Conservation (phyloP, 1,139 yeast genomes). For the Dujonia santamariae region DNA sequence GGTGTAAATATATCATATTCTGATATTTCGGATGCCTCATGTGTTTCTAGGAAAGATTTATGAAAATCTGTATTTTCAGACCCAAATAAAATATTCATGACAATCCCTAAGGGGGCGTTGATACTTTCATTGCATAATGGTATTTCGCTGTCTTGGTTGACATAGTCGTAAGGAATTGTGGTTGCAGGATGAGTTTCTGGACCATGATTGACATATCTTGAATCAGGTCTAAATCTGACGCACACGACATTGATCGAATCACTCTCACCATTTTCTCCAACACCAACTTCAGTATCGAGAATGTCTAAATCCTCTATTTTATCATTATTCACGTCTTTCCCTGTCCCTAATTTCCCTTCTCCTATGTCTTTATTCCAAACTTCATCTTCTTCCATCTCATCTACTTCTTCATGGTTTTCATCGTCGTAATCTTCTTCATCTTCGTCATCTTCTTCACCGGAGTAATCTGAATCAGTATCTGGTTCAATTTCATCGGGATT, state of each 20-base stretch:
- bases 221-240: constrained; percentile 28
- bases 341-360: too few species aligned
- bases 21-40: constrained; percentile 48
- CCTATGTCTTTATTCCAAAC: too few species aligned
- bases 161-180: constrained; percentile 15
- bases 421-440: constrained; percentile 13
- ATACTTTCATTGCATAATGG: constrained; percentile 33
- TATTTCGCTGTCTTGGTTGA: constrained; percentile 24
- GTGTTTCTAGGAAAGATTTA: constrained; percentile 34
- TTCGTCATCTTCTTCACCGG: constrained; percentile 15
- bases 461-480: constrained; percentile 6
- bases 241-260: constrained; percentile 12
- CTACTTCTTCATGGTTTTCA: constrained; percentile 11
- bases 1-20: constrained; percentile 38
- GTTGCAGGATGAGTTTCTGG: constrained; percentile 40
- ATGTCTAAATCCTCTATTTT: too few species aligned
- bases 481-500: constrained; percentile 8
- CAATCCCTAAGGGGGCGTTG: constrained; percentile 49
- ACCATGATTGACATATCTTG: constrained; percentile 32
- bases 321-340: too few species aligned
- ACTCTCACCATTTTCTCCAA: constrained; percentile 3
- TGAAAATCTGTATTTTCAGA: constrained; percentile 38
- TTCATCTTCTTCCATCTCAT: too few species aligned
- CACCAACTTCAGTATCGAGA: neutral
- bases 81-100: constrained; percentile 49